phyloP scores from a whole-genome alignment of 1,139 yeast species.

The Arxiozyma slooffiae region DNA sequence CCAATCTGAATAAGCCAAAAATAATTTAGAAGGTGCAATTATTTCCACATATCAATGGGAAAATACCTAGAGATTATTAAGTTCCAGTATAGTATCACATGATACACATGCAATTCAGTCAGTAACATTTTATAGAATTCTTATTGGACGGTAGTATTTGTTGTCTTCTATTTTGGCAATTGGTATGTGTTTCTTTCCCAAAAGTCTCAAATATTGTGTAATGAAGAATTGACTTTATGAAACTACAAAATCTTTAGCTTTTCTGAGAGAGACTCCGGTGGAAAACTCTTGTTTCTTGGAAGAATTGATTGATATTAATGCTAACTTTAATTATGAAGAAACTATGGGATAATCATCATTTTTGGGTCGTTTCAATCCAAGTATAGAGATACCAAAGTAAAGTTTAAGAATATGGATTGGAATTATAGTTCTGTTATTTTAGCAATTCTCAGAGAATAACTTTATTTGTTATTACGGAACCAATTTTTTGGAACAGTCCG shows the following conservation, averaged over 20 bases:
- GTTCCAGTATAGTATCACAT: constrained; percentile 70
- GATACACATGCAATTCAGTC: constrained; percentile 50
- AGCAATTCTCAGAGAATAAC: constrained; percentile 71
- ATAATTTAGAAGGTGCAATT: constrained; percentile 70
- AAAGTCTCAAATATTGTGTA: constrained; percentile 64
- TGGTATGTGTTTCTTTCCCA: constrained; percentile 65
- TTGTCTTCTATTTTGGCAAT: constrained; percentile 54
- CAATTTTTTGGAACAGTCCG: constrained; percentile 57
- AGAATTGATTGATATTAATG: constrained; percentile 70
- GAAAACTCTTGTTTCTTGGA: constrained; percentile 61
- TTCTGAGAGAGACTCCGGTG: constrained; percentile 49
- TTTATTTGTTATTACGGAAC: constrained; percentile 75
- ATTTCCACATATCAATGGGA: constrained; percentile 83
- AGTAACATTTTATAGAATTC: constrained; percentile 62
- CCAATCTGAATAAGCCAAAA: constrained; percentile 77
- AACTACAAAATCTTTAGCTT: constrained; percentile 55
- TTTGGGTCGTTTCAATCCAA: constrained; percentile 55
- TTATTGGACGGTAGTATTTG: constrained; percentile 61
- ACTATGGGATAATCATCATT: constrained; percentile 50
- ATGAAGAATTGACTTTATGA: constrained; percentile 50
- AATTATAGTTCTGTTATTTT: constrained; percentile 60
- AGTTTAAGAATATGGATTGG: constrained; percentile 58
- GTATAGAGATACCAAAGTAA: constrained; percentile 59
- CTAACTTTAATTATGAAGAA: constrained; percentile 65
- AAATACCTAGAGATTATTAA: constrained; percentile 72